Evolutionary conservation across 257 asterid genomes (phyloP).

Genomic region (Plantago major): DNA sequence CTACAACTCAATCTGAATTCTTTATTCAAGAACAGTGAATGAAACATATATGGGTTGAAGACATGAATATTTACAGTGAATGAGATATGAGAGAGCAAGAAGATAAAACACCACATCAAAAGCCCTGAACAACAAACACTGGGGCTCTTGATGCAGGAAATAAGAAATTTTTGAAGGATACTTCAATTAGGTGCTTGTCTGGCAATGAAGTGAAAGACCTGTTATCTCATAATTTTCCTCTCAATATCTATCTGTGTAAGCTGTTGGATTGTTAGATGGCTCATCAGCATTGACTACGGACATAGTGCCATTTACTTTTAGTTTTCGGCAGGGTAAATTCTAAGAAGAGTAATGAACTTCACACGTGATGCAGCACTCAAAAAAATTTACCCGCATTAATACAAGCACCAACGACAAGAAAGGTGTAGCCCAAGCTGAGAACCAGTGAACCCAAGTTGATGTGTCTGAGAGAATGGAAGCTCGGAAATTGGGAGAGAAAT

Average conservation of each 20-base stretch:
- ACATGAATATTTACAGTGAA: too few relatives aligned
- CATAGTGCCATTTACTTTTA: too few relatives aligned
- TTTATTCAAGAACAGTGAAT: background rate
- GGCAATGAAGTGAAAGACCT: background rate
- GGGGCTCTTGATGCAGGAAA: too few relatives aligned
- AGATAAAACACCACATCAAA: too few relatives aligned
- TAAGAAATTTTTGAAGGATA: background rate
- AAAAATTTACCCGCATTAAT: slow-evolving; percentile 55
- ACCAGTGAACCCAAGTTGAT: slow-evolving; percentile 69
- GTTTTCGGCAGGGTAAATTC: too few relatives aligned
- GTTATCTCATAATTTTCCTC: background rate
- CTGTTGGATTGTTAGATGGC: background rate
- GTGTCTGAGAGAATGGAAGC: slow-evolving; percentile 96
- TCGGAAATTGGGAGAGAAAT: slow-evolving; percentile 83
- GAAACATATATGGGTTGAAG: too few relatives aligned
- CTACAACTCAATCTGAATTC: background rate
- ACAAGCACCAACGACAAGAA: slow-evolving; percentile 90
- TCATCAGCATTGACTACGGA: background rate
- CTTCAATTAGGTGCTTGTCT: background rate
- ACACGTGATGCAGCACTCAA: background rate
- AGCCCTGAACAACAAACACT: too few relatives aligned
- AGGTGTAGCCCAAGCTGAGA: slow-evolving; percentile 77
- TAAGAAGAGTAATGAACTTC: too few relatives aligned
- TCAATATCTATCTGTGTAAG: too few relatives aligned
- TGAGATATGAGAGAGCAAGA: too few relatives aligned